Conservation (phyloP, 768 basidiomycete species). For the Leccinum arenicola region DNA sequence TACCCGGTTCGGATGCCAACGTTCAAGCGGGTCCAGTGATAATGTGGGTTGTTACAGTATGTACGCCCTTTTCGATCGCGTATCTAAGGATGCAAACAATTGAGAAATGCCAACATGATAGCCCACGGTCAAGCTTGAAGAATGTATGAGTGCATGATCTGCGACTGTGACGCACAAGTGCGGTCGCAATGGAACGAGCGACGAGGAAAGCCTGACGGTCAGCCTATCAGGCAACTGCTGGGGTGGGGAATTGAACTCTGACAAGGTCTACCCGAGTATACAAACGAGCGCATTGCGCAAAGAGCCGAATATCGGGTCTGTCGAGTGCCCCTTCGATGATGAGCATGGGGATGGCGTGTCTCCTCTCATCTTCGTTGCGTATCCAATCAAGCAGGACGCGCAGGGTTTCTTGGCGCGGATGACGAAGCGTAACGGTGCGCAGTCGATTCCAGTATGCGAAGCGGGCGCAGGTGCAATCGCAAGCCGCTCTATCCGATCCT, state of each 20-base stretch:
- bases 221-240: background rate
- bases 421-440: conserved; percentile 20
- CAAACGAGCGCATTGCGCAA: conserved; percentile 9
- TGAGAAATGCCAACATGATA: background rate
- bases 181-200: background rate
- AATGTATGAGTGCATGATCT: background rate
- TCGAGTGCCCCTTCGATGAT: conserved; percentile 19
- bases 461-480: conserved; percentile 6
- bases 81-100: conserved; percentile 6
- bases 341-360: conserved; percentile 12
- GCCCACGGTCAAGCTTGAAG: background rate
- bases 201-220: background rate
- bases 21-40: background rate
- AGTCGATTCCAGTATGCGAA: conserved; percentile 19
- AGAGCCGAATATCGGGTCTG: conserved; percentile 15
- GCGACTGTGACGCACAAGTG: background rate
- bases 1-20: background rate
- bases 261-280: conserved; percentile 19
- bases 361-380: conserved; percentile 9
- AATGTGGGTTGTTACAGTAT: conserved; percentile 3
- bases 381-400: conserved; percentile 23
- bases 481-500: background rate
- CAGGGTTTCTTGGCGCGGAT: conserved; percentile 22
- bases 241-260: background rate
- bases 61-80: background rate